Conservation (phyloP, 176 grass and related monocot genomes). For the Puya raimondii region DNA sequence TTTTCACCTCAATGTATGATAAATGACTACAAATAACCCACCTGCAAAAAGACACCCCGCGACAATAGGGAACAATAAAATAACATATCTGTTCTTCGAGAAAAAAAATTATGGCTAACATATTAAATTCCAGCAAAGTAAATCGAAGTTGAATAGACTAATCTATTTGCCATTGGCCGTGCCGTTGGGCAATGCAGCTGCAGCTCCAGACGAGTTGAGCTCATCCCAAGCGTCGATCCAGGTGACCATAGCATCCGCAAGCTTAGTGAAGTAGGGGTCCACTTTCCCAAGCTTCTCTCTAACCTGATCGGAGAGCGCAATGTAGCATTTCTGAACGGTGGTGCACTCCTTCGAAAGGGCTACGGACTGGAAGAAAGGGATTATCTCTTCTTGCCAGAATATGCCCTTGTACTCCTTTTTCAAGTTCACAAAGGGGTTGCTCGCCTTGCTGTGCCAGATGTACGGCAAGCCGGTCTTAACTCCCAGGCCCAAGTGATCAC, state of each 20-base stretch:
- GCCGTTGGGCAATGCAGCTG: not conserved
- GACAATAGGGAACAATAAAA: too few species aligned
- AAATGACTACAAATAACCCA: too few species aligned
- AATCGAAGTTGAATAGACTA: too few species aligned
- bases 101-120: too few species aligned
- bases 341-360: constrained; percentile 61
- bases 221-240: constrained; percentile 51
- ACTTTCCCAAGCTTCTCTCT: constrained; percentile 45
- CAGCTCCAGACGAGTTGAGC: constrained; percentile 26
- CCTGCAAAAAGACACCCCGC: too few species aligned
- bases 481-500: constrained; percentile 79
- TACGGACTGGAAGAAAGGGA: constrained; percentile 85
- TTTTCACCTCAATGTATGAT: too few species aligned
- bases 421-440: constrained; percentile 96
- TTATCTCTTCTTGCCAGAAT: constrained; percentile 98
- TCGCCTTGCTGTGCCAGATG: constrained; percentile 99
- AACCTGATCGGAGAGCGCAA: constrained; percentile 60
- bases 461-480: constrained; percentile 95
- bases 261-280: constrained; percentile 33
- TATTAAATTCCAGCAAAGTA: too few species aligned
- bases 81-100: too few species aligned
- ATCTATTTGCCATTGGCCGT: not conserved
- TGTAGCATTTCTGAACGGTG: constrained; percentile 89
- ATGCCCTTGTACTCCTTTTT: constrained; percentile 98
- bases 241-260: constrained; percentile 42